Evolutionary conservation across 2,329 filamentous ascomycete species (phyloP).

Genomic region (Teratosphaeria destructans): DNA sequence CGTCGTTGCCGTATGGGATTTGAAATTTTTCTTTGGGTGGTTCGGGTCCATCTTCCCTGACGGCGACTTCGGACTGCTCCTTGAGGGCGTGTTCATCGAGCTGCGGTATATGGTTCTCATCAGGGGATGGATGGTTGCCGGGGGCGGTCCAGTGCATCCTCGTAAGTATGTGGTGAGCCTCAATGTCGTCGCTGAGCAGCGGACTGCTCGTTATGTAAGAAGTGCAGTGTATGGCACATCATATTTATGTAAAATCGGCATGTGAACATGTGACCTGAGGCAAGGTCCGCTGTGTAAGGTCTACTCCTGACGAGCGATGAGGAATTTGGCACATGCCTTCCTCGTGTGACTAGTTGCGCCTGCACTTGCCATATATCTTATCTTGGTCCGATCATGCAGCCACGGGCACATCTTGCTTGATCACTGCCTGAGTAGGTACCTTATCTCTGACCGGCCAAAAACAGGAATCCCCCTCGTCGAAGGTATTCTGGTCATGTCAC

Average conservation of each 20-base stretch:
- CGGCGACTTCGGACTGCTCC: not conserved
- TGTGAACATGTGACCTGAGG: not conserved
- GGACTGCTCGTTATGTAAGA: not conserved
- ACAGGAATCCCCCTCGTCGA: too few species aligned
- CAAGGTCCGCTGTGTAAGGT: not conserved
- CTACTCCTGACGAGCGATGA: not conserved
- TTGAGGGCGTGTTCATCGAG: not conserved
- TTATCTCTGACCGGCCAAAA: too few species aligned
- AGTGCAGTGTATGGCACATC: not conserved
- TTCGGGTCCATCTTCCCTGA: not conserved
- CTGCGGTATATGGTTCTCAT: not conserved
- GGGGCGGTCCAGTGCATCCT: not conserved
- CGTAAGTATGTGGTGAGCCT: not conserved
- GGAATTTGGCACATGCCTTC: not conserved
- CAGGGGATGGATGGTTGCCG: not conserved
- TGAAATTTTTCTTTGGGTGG: not conserved
- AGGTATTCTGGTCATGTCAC: too few species aligned
- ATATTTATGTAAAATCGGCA: not conserved
- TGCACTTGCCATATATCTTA: not conserved
- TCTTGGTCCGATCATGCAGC: not conserved
- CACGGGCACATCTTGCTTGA: not conserved
- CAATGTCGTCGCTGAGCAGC: not conserved
- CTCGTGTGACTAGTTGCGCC: not conserved
- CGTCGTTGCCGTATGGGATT: conserved; percentile 1
- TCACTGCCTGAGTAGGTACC: not conserved